Conservation (phyloP, 441 rosid species). For the Metrosideros polymorpha region DNA sequence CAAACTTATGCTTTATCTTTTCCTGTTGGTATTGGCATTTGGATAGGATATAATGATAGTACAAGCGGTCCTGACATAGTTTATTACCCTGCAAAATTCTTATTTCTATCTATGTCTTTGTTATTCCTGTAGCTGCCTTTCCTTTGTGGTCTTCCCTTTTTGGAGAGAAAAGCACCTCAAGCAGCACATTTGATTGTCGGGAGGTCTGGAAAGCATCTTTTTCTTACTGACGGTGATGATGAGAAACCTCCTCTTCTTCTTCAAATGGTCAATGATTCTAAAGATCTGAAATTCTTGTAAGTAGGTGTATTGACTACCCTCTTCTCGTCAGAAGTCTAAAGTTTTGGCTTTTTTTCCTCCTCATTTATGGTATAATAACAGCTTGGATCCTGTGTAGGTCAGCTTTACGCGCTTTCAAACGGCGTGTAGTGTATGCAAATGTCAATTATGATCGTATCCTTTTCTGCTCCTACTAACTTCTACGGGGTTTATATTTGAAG, state of each 20-base stretch:
- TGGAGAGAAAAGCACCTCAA: slow-evolving; percentile 77
- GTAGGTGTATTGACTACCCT: slow-evolving; percentile 10
- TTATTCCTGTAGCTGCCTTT: slow-evolving; percentile 56
- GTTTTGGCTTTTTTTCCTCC: background rate
- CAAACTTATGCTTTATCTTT: background rate
- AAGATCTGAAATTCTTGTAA: slow-evolving; percentile 69
- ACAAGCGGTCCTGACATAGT: background rate
- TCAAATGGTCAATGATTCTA: slow-evolving; percentile 72
- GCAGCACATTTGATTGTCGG: slow-evolving; percentile 83
- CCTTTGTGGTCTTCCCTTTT: slow-evolving; percentile 85
- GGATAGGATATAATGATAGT: background rate
- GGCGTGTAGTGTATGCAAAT: slow-evolving; percentile 89
- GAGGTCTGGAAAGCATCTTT: slow-evolving; percentile 86
- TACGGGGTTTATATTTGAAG: background rate
- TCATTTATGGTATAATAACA: slow-evolving; percentile 1
- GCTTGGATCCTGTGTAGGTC: slow-evolving; percentile 47
- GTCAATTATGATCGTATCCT: slow-evolving; percentile 89
- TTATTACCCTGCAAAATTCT: background rate
- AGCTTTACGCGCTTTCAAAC: slow-evolving; percentile 73
- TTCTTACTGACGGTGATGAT: slow-evolving; percentile 67
- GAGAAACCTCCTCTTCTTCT: slow-evolving; percentile 90
- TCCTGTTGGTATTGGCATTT: background rate
- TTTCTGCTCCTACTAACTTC: slow-evolving; percentile 1
- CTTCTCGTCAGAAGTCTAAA: background rate
- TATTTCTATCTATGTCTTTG: background rate